Evolutionary conservation across 1,284 basidiomycete genomes (phyloP).

Genomic region (Cryptococcus sp.): DNA sequence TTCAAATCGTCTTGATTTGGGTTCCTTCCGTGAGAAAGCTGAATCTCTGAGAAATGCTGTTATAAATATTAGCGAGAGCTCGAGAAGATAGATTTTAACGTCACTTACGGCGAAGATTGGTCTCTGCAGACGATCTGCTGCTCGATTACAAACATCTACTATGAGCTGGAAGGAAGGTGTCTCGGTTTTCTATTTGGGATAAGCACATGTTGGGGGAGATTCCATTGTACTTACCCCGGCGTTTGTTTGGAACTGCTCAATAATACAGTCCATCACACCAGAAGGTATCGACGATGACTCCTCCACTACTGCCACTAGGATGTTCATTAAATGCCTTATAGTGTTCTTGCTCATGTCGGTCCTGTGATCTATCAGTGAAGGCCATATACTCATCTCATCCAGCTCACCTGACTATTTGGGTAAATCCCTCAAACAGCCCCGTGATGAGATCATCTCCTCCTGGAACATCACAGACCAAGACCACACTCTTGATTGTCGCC

Average conservation of each 20-base stretch:
- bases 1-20: slow-evolving; percentile 54
- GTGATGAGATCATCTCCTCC: slow-evolving; percentile 78
- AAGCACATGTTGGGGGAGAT: neutral
- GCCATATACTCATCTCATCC: neutral
- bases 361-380: slow-evolving; percentile 40
- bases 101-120: slow-evolving; percentile 64
- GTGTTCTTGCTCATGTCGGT: slow-evolving; percentile 79
- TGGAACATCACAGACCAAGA: slow-evolving; percentile 85
- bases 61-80: neutral
- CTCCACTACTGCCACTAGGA: slow-evolving; percentile 83
- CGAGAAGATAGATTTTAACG: neutral
- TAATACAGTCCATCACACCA: slow-evolving; percentile 73
- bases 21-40: slow-evolving; percentile 55
- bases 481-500: slow-evolving; percentile 89
- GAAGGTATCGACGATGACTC: slow-evolving; percentile 70
- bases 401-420: slow-evolving; percentile 63
- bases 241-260: slow-evolving; percentile 80
- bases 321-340: slow-evolving; percentile 79
- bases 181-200: slow-evolving; percentile 57
- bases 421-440: slow-evolving; percentile 78
- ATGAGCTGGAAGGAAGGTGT: slow-evolving; percentile 79
- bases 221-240: slow-evolving; percentile 29
- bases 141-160: slow-evolving; percentile 76
- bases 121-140: slow-evolving; percentile 80
- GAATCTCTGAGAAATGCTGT: slow-evolving; percentile 79